Percentiles rank a stretch among this genome's conserved stretches.
Conservation (phyloP, 2,329 filamentous ascomycete genomes). For the Aspergillus floridensis region DNA sequence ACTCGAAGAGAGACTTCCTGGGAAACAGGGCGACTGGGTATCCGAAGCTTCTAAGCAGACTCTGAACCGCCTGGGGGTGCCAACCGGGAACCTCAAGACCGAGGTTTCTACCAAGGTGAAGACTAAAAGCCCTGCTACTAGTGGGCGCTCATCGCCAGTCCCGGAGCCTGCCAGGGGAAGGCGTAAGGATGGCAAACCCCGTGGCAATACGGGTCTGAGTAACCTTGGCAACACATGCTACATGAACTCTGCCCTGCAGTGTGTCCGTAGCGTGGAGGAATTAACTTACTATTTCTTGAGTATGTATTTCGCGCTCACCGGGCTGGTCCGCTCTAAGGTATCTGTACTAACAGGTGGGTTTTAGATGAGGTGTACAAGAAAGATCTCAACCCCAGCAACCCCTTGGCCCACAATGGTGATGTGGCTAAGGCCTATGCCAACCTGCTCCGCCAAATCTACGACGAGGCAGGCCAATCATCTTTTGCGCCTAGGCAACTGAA, state of each 20-base stretch:
- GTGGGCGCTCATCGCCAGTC: constrained; percentile 69
- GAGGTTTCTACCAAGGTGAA: constrained; percentile 35
- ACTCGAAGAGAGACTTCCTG: constrained; percentile 68
- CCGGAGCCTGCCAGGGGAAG: constrained; percentile 66
- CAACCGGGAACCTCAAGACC: constrained; percentile 35
- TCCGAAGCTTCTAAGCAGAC: constrained; percentile 49
- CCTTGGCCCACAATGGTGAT: constrained; percentile 77
- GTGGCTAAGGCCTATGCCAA: constrained; percentile 82
- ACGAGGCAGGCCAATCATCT: constrained; percentile 62
- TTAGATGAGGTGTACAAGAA: constrained; percentile 64
- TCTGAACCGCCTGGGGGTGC: constrained; percentile 51
- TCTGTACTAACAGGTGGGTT: constrained; percentile 14
- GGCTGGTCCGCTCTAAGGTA: background rate
- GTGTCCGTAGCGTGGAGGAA: constrained; percentile 89
- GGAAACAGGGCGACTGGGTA: constrained; percentile 53
- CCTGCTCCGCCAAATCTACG: constrained; percentile 76
- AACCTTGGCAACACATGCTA: constrained; percentile 98
- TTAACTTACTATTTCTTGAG: constrained; percentile 85
- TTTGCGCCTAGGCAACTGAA: constrained; percentile 82
- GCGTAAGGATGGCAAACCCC: constrained; percentile 65
- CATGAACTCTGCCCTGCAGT: constrained; percentile 97
- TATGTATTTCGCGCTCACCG: constrained; percentile 16
- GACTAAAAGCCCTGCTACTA: constrained; percentile 44
- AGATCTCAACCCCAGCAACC: constrained; percentile 83
- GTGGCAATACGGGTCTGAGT: constrained; percentile 76